Percentiles rank a stretch among this genome's conserved stretches.
These are phyloP conservation scores for Cochliopodium minus DNA, from an alignment of 208 protist genomes.

Conservation along the genomic window DNA sequence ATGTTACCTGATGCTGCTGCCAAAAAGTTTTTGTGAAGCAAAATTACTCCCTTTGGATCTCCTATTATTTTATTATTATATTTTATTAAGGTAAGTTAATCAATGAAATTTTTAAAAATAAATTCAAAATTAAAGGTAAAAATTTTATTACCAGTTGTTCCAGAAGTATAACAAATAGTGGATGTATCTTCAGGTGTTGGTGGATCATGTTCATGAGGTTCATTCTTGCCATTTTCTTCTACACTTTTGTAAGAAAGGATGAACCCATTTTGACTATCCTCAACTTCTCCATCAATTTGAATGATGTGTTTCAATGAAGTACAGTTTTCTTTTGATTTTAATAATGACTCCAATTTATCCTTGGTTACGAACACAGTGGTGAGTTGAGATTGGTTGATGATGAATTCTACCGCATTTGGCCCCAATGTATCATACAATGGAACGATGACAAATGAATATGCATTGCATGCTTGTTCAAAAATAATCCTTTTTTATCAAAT, in stretches of 20 bases:
- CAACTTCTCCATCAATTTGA: neutral
- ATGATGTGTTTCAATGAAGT: neutral
- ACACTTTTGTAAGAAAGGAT: too few species aligned
- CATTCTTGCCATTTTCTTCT: too few species aligned
- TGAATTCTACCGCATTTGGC: neutral
- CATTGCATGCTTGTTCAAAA: neutral
- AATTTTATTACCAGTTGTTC: conserved; percentile 7
- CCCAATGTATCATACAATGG: conserved; percentile 10
- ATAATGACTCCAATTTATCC: neutral
- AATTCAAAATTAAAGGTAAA: too few species aligned
- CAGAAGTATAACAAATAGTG: conserved; percentile 3
- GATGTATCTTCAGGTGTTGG: neutral
- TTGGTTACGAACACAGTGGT: neutral
- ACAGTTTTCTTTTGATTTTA: neutral
- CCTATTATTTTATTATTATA: neutral
- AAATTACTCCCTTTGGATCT: conserved; percentile 3
- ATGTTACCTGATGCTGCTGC: too few species aligned
- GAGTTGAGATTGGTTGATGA: conserved; percentile 9
- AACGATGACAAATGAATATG: conserved; percentile 2
- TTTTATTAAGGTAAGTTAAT: too few species aligned
- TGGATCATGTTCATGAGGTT: neutral
- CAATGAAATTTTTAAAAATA: too few species aligned
- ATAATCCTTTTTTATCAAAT: too few species aligned
- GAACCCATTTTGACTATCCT: neutral
- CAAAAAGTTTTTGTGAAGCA: conserved; percentile 5